Conservation (phyloP, 768 basidiomycete species). For the Phanerodontia chrysosporium region DNA sequence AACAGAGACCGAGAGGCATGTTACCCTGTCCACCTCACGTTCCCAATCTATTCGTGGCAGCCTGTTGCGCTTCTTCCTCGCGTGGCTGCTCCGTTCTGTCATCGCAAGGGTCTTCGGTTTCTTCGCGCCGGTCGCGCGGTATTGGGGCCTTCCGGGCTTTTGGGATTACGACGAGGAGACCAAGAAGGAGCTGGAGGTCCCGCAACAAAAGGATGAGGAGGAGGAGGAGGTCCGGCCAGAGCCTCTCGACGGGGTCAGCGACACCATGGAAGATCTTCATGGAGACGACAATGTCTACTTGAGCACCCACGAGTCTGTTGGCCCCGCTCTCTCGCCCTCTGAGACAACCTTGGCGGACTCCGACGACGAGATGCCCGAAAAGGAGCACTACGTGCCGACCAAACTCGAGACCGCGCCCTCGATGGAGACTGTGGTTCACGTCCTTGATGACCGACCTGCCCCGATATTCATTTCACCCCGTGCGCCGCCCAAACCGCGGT, state of each 20-base stretch:
- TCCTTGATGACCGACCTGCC: background rate
- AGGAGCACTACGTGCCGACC: background rate
- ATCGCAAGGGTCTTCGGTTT: background rate
- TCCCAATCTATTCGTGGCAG: background rate
- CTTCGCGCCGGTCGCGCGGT: background rate
- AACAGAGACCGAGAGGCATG: background rate
- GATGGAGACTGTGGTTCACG: background rate
- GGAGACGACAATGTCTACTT: background rate
- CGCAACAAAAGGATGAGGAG: background rate
- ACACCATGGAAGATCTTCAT: background rate
- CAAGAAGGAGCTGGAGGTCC: background rate
- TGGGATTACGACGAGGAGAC: background rate
- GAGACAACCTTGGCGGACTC: background rate
- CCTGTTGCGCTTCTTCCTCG: background rate
- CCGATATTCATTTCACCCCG: background rate
- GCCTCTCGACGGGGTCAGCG: background rate
- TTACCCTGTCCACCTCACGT: background rate
- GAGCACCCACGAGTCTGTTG: background rate
- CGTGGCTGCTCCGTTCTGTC: background rate
- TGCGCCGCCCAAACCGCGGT: background rate
- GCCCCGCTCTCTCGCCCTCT: background rate
- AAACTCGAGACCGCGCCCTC: background rate
- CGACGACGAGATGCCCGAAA: background rate
- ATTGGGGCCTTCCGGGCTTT: background rate
- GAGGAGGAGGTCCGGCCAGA: background rate